Percentiles rank a stretch among this genome's conserved stretches.
These are phyloP conservation scores for Quillaja saponaria DNA, from an alignment of 306 rosid genomes.

Conservation along the genomic window DNA sequence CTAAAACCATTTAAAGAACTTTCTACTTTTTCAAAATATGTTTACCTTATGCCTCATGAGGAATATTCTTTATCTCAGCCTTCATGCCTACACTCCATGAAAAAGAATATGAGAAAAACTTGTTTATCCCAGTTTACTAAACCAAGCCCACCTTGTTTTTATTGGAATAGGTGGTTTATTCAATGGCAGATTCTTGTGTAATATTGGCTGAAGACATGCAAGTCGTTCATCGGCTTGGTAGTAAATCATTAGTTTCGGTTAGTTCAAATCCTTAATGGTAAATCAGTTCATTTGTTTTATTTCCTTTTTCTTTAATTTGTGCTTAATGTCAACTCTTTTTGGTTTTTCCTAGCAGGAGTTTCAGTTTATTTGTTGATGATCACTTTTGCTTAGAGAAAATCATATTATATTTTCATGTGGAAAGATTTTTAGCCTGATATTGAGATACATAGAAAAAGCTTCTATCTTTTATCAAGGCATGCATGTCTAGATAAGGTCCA, in stretches of 20 bases:
- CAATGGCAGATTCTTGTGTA: slow-evolving; percentile 26
- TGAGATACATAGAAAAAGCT: not conserved
- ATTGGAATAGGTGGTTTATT: slow-evolving; percentile 24
- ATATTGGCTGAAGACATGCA: slow-evolving; percentile 19
- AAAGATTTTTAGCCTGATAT: not conserved
- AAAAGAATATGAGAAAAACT: too few relatives aligned
- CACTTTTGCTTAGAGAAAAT: too few relatives aligned
- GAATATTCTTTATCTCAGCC: too few relatives aligned
- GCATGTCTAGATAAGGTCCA: not conserved
- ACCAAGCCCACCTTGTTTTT: too few relatives aligned
- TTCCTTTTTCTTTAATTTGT: too few relatives aligned
- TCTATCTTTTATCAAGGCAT: not conserved
- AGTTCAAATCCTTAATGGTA: not conserved
- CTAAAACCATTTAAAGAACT: too few relatives aligned
- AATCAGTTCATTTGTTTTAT: not conserved
- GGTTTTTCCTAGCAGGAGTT: not conserved
- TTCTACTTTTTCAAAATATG: too few relatives aligned
- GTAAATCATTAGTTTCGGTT: slow-evolving; percentile 24
- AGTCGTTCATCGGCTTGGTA: slow-evolving; percentile 32
- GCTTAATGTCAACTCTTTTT: too few relatives aligned
- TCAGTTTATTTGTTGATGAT: not conserved
- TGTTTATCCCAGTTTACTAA: too few relatives aligned
- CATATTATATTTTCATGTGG: too few relatives aligned
- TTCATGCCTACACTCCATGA: too few relatives aligned
- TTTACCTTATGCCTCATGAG: too few relatives aligned